Base-by-base conservation (phyloP, 2,329 filamentous ascomycete genomes). In the Fusarium tuaranense region DNA sequence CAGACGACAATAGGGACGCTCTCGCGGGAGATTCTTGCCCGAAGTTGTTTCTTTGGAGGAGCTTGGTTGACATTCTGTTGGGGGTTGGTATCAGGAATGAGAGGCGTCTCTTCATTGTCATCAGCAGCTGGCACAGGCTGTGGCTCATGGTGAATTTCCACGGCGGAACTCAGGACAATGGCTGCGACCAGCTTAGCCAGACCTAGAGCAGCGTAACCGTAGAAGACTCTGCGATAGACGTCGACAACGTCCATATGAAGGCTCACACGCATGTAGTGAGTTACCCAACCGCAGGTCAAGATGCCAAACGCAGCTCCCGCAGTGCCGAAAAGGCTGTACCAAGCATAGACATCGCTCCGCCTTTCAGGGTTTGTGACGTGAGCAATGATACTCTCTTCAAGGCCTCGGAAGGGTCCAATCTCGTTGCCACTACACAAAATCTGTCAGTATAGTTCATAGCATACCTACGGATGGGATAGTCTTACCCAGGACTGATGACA, bases 261-360 rank as follows among this genome's bases (percentile, higher is more conserved):
- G 20, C 76, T 76, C 2, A 79, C 76, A 25, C 86, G 84, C 34
- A 92, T 81, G 5, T 84, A 79, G 51, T 89, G 86, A 6, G 92
- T 85, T 4, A 87, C 78, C 89, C 90, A 92, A 3, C 92, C 92
- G 65, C 88, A 88, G 0, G 84, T 82, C 53, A 91, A 82, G 69
- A 90, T 87, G 2, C 92, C 92, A 18, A 88, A 84, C 0, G 92
- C 91, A 0, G 88, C 86, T 0, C 92, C 92, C 0, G 89, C 87
- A 0, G 86, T 88, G 4, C 92, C 92, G 1, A 86, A 80, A 8
- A 92, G 83, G 7, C 84, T 87, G 75, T 92, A 92, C 90, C 90
- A 92, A 5, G 90, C 90, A 70, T 89, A 92, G 32, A 92, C 83
- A 76, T 92, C 89, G 67, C 86, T 85, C 53, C 89, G 81, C 4